Evolutionary conservation across 2,329 filamentous ascomycete species (phyloP).

Genomic region (Hirsutella minnesotensis): DNA sequence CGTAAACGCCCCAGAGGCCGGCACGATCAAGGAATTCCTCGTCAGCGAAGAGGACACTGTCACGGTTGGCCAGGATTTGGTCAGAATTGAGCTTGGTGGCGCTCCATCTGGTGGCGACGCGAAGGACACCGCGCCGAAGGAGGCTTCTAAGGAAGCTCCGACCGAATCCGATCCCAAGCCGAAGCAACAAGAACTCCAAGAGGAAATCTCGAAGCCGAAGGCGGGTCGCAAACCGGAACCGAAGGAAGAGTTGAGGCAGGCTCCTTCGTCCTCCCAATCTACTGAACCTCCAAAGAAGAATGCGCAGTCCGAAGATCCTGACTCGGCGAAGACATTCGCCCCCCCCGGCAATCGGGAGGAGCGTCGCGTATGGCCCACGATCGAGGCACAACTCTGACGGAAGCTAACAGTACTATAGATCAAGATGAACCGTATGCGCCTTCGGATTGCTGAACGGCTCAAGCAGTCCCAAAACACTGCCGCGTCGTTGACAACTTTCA

Average conservation of each 20-base stretch:
- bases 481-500: slow-evolving; percentile 94
- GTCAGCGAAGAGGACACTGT: slow-evolving; percentile 94
- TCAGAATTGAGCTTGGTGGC: slow-evolving; percentile 73
- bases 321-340: slow-evolving; percentile 11
- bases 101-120: slow-evolving; percentile 28
- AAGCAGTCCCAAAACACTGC: slow-evolving; percentile 99
- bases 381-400: not conserved
- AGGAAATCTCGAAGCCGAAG: slow-evolving; percentile 4
- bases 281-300: slow-evolving; percentile 14
- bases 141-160: slow-evolving; percentile 15
- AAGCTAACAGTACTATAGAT: slow-evolving; percentile 44
- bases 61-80: slow-evolving; percentile 81
- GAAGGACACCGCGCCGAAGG: slow-evolving; percentile 17
- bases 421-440: slow-evolving; percentile 99
- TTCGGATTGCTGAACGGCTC: slow-evolving; percentile 90
- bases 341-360: slow-evolving; percentile 66
- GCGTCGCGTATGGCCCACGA: slow-evolving; percentile 54
- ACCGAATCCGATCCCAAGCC: not conserved
- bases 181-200: not conserved
- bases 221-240: slow-evolving; percentile 10
- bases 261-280: slow-evolving; percentile 23
- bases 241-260: slow-evolving; percentile 19
- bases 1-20: slow-evolving; percentile 85
- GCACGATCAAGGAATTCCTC: slow-evolving; percentile 83
- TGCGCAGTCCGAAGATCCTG: slow-evolving; percentile 8